Conservation (phyloP, 805 yeast species). For the Kuraishia floccosa region DNA sequence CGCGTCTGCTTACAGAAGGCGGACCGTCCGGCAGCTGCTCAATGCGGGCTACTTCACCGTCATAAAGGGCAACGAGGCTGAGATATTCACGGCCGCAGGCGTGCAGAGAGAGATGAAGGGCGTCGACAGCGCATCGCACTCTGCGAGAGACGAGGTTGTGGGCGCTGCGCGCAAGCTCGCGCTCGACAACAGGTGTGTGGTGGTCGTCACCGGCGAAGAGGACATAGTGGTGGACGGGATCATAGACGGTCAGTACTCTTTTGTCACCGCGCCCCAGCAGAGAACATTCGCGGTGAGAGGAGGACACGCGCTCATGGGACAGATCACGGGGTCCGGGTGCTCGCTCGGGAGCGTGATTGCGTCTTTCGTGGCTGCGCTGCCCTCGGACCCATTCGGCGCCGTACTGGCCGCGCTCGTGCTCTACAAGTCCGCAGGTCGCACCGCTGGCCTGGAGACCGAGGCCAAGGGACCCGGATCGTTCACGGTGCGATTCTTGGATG, state of each 20-base stretch:
- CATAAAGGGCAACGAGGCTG: constrained; percentile 83
- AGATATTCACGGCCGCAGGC: constrained; percentile 53
- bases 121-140: constrained; percentile 38
- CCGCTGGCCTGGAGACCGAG: constrained; percentile 27
- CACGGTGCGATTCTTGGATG: constrained; percentile 33
- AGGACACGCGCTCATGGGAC: constrained; percentile 52
- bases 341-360: constrained; percentile 67
- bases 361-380: constrained; percentile 36
- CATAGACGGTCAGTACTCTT: constrained; percentile 7
- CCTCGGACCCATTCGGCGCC: constrained; percentile 28
- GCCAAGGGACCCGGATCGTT: constrained; percentile 46
- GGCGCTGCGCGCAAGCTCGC: constrained; percentile 39
- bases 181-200: constrained; percentile 37
- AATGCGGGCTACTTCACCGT: constrained; percentile 49
- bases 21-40: constrained; percentile 35
- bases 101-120: constrained; percentile 47
- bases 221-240: constrained; percentile 42
- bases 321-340: constrained; percentile 77
- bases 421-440: constrained; percentile 52
- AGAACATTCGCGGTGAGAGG: constrained; percentile 30
- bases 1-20: constrained; percentile 51
- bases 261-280: constrained; percentile 11
- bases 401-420: constrained; percentile 41
- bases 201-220: constrained; percentile 58
- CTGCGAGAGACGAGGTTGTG: constrained; percentile 14